A percentile compares a stretch with the other conserved stretches of the same genome.
These are phyloP conservation scores for Amphichorda felina DNA, from an alignment of 2,329 filamentous ascomycete genomes.

Conservation along the genomic window DNA sequence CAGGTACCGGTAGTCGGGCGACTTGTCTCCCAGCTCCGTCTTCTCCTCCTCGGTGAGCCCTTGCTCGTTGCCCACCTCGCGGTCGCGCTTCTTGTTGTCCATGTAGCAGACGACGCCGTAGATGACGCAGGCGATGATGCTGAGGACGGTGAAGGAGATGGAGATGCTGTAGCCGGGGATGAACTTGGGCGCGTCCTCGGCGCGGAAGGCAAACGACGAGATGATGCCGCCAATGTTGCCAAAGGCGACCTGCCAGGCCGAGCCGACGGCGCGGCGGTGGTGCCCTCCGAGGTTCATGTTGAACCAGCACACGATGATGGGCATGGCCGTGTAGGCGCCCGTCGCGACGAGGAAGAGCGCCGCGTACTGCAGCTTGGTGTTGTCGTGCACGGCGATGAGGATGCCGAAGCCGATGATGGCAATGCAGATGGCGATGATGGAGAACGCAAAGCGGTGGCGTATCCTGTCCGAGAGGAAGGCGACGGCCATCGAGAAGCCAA, in stretches of 20 bases:
- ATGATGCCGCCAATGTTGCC: constrained; percentile 74
- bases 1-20: constrained; percentile 47
- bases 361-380: constrained; percentile 57
- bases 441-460: constrained; percentile 63
- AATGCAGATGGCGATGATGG: constrained; percentile 60
- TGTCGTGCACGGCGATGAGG: constrained; percentile 58
- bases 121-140: constrained; percentile 43
- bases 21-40: constrained; percentile 46
- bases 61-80: constrained; percentile 24
- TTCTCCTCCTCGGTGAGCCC: constrained; percentile 50
- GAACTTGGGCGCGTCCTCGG: constrained; percentile 56
- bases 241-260: constrained; percentile 68
- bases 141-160: constrained; percentile 60
- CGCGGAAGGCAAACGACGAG: constrained; percentile 57
- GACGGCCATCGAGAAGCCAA: constrained; percentile 65
- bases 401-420: constrained; percentile 66
- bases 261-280: constrained; percentile 56
- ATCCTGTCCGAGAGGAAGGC: constrained; percentile 61
- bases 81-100: constrained; percentile 50
- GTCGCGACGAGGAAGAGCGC: constrained; percentile 73
- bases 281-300: constrained; percentile 70
- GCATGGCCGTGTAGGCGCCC: constrained; percentile 80
- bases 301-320: constrained; percentile 75
- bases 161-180: constrained; percentile 66
- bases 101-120: constrained; percentile 48